Evolutionary conservation across 345 rosid genomes (phyloP).

Genomic region (Arabidopsis arenosa): DNA sequence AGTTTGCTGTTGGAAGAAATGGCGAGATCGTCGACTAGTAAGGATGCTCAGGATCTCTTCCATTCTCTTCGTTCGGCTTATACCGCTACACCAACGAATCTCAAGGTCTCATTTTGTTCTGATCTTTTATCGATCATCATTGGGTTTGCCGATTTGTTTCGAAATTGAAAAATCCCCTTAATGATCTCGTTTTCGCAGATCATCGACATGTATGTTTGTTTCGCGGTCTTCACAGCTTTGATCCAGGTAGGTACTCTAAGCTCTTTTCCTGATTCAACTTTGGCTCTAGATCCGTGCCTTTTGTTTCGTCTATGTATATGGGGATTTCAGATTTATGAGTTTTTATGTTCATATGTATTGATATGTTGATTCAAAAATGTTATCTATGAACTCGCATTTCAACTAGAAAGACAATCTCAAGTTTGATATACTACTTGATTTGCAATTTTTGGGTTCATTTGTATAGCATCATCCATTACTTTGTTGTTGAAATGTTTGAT

Average conservation of each 20-base stretch:
- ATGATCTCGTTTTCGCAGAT: constrained; percentile 50
- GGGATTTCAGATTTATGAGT: background rate
- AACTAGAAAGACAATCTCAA: background rate
- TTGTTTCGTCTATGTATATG: background rate
- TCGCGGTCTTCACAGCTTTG: constrained; percentile 70
- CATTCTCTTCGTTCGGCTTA: constrained; percentile 70
- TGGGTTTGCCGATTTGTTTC: background rate
- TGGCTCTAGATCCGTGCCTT: background rate
- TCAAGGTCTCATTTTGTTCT: constrained; percentile 50
- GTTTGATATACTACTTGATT: background rate
- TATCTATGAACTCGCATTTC: background rate
- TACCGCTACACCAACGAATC: constrained; percentile 61
- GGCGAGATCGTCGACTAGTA: constrained; percentile 62
- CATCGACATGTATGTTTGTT: constrained; percentile 80
- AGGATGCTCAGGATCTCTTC: constrained; percentile 65
- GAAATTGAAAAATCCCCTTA: background rate
- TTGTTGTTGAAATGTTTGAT: constrained; percentile 18
- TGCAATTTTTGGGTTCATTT: background rate
- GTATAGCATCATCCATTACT: background rate
- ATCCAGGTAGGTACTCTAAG: constrained; percentile 76
- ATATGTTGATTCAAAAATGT: constrained; percentile 2
- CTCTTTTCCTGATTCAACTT: background rate
- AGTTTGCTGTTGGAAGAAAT: constrained; percentile 30
- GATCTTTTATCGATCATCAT: background rate
- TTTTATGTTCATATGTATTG: background rate